A percentile compares a stretch with the other conserved stretches of the same genome.
Evolutionary conservation across 139 green algal species (phyloP).

Genomic region (Dunaliella sp.): DNA sequence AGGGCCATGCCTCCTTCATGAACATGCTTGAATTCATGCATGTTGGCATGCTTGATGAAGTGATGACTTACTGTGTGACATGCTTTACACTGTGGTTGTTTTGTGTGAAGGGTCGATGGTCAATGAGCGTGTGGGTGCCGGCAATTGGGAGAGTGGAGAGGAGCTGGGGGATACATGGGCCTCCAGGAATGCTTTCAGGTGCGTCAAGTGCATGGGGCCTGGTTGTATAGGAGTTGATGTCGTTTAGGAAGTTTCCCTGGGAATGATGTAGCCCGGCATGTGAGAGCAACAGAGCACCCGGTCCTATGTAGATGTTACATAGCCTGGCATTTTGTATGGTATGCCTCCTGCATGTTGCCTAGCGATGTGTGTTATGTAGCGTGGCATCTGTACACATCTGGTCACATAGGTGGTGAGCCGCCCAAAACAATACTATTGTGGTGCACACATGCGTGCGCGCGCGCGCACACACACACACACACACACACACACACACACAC

Average conservation of each 20-base stretch:
- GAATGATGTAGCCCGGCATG: too few relatives aligned
- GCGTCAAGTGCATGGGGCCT: slow-evolving; percentile 55
- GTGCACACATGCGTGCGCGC: not conserved
- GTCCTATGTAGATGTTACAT: too few relatives aligned
- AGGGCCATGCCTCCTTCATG: too few relatives aligned
- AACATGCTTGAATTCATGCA: too few relatives aligned
- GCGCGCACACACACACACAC: not conserved
- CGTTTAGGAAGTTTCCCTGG: too few relatives aligned
- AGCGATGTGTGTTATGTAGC: too few relatives aligned
- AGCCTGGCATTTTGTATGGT: not conserved
- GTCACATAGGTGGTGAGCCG: too few relatives aligned
- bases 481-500: not conserved
- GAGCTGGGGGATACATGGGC: slow-evolving; percentile 96
- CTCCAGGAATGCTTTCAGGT: slow-evolving; percentile 92
- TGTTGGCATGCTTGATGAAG: too few relatives aligned
- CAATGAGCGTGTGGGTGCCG: slow-evolving; percentile 92
- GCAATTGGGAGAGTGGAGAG: slow-evolving; percentile 70
- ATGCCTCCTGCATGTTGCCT: slow-evolving; percentile 1
- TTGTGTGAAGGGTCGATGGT: slow-evolving; percentile 83
- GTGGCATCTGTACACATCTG: too few relatives aligned
- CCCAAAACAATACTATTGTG: too few relatives aligned
- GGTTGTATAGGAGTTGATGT: not conserved
- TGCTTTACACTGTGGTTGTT: not conserved
- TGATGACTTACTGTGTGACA: too few relatives aligned
- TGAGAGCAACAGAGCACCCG: too few relatives aligned